Base-by-base conservation (phyloP, 176 grass and related monocot species). In the Melocanna baccifera region DNA sequence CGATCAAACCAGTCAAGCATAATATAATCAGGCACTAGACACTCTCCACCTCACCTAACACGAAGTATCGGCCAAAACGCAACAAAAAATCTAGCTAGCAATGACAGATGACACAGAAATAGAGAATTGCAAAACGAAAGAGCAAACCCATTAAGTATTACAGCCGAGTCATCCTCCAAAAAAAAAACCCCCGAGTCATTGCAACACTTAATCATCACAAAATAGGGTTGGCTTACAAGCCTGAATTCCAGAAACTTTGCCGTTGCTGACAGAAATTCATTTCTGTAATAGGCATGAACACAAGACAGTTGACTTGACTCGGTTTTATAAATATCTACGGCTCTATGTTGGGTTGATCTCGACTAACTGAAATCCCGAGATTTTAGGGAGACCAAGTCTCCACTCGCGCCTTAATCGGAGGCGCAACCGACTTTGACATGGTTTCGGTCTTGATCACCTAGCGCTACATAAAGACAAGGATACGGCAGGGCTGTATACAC, bases 1-100 rank as follows among this genome's bases (percentile, higher is more conserved):
- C 20, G 6, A 67, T 55, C 45, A 57, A 29, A 82, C 43, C 48
- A 71, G 88, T 56, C 72, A 56, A 77, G 46, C 57, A 80, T 29
- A 23, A 52, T 42, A 42, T 42, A 42, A 10, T 42, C 55, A 23
- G 42, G 45, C 42, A 57, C 10, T 28, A 14, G 10, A 14, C 46
- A 55, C 30, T 40, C 40, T 13, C 11, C 28, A 9, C 32, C 36
- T 48, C 83, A 86, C 73, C 57, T 28, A 89, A 81, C 62, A 8
- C 14, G 16, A 66, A 73, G 47, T 40, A 67, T 73, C 22, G 25
- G 41, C 10, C 11, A 28, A 61, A n/a, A 57, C 20, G 40, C 15
- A 46, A 4, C 26, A 67, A 73, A 73, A 73, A 72, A 73, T 71
- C 19, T 11, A 34, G 22, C 45, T 39, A 58, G 63, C 53, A 65